A percentile compares a stretch with the other conserved stretches of the same genome.
phyloP scores from a whole-genome alignment of 2,329 filamentous ascomycete species.

The Fusarium vanettenii region DNA sequence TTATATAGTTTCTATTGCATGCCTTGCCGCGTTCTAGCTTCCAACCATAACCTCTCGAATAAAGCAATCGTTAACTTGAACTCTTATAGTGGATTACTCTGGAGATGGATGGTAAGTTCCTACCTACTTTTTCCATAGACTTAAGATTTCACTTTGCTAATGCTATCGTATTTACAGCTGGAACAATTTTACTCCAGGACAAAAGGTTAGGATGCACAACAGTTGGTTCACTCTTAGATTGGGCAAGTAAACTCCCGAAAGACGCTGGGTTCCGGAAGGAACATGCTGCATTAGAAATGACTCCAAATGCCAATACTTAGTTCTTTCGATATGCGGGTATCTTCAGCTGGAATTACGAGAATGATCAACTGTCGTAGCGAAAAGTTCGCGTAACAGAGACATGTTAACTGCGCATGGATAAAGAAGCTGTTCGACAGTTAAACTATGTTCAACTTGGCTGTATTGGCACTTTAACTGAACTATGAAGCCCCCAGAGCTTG shows the following conservation, averaged over 20 bases:
- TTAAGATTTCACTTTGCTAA: background rate
- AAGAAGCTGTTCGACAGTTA: too few species aligned
- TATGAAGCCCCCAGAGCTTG: background rate
- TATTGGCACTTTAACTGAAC: background rate
- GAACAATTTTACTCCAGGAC: background rate
- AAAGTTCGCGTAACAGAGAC: too few species aligned
- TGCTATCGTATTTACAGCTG: background rate
- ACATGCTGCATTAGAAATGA: too few species aligned
- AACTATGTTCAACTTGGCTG: background rate
- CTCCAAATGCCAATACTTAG: background rate
- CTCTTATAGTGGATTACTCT: background rate
- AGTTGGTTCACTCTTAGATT: background rate
- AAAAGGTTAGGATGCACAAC: background rate
- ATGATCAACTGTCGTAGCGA: too few species aligned
- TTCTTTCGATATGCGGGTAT: too few species aligned
- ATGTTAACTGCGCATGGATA: too few species aligned
- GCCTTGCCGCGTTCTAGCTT: background rate
- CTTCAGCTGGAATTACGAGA: too few species aligned
- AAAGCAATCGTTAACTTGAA: background rate
- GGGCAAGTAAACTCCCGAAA: too few species aligned
- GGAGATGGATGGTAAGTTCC: background rate
- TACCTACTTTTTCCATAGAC: too few species aligned
- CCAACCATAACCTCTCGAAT: background rate
- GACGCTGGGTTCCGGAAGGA: too few species aligned
- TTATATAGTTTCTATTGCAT: background rate